Evolutionary conservation across 2,329 filamentous ascomycete species (phyloP).

Genomic region (Fusarium sp.): DNA sequence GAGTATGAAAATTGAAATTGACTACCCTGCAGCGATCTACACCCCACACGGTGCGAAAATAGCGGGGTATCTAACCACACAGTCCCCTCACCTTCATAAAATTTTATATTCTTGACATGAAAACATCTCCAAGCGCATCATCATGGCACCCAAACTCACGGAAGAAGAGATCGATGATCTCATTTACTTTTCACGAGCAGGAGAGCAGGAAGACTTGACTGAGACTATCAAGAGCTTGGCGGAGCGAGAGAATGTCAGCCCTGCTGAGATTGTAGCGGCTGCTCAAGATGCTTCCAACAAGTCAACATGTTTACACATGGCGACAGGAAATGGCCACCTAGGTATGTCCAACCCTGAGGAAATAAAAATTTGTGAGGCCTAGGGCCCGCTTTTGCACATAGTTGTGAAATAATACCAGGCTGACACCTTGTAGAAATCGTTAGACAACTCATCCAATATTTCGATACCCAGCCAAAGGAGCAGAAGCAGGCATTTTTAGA

Average conservation of each 20-base stretch:
- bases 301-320: slow-evolving; percentile 90
- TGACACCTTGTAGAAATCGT: slow-evolving; percentile 53
- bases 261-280: slow-evolving; percentile 72
- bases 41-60: slow-evolving; percentile 47
- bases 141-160: slow-evolving; percentile 65
- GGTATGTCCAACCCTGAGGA: slow-evolving; percentile 59
- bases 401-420: neutral
- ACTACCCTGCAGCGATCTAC: slow-evolving; percentile 36
- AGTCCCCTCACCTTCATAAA: slow-evolving; percentile 52
- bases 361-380: fast-evolving
- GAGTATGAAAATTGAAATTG: neutral
- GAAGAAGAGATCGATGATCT: slow-evolving; percentile 91
- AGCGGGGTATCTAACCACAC: slow-evolving; percentile 48
- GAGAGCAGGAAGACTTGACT: slow-evolving; percentile 76
- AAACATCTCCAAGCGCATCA: slow-evolving; percentile 25
- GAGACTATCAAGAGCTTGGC: slow-evolving; percentile 67
- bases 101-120: slow-evolving; percentile 40
- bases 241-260: slow-evolving; percentile 66
- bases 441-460: slow-evolving; percentile 53
- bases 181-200: slow-evolving; percentile 83
- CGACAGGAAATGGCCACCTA: slow-evolving; percentile 86
- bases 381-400: fast-evolving
- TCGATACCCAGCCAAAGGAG: slow-evolving; percentile 51
- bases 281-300: slow-evolving; percentile 76
- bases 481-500: slow-evolving; percentile 68